Evolutionary conservation across 345 rosid genomes (phyloP).

Genomic region (Eucalyptus pauciflora): DNA sequence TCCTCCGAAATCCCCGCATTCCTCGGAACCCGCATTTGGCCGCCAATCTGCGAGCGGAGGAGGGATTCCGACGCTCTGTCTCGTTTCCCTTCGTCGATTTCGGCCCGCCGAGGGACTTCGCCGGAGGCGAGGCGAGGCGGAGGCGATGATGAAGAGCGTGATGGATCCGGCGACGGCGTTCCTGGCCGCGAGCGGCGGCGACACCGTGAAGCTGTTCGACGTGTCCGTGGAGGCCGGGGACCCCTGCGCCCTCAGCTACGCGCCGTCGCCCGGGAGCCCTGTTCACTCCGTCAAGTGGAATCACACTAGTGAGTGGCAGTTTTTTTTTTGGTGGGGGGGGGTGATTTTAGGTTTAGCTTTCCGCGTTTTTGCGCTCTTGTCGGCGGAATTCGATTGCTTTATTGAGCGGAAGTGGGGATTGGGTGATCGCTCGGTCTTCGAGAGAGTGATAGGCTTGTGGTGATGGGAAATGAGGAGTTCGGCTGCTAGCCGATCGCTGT

Average conservation of each 20-base stretch:
- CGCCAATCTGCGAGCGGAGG: neutral
- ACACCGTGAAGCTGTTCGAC: constrained; percentile 84
- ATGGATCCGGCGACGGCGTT: constrained; percentile 59
- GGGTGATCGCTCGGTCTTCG: neutral
- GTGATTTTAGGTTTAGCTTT: neutral
- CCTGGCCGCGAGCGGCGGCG: constrained; percentile 78
- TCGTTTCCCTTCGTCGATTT: neutral
- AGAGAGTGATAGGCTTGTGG: neutral
- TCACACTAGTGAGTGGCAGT: constrained; percentile 59
- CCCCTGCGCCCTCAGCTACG: constrained; percentile 69
- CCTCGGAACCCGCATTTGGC: neutral
- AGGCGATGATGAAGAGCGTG: constrained; percentile 24
- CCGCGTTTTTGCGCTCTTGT: neutral
- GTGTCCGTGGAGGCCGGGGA: constrained; percentile 61
- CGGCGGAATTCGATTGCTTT: neutral
- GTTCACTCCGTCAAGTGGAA: constrained; percentile 96
- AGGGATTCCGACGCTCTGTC: neutral
- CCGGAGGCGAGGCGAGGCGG: neutral
- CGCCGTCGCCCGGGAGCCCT: constrained; percentile 56
- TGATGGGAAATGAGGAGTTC: neutral
- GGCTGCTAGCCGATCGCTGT: neutral
- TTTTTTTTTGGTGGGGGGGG: neutral
- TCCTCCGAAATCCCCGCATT: neutral
- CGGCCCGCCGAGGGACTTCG: neutral
- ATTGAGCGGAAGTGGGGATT: neutral